Percentiles rank a stretch among this genome's conserved stretches.
Evolutionary conservation across 805 yeast genomes (phyloP).

Genomic region (Nakazawaea anatomiae): DNA sequence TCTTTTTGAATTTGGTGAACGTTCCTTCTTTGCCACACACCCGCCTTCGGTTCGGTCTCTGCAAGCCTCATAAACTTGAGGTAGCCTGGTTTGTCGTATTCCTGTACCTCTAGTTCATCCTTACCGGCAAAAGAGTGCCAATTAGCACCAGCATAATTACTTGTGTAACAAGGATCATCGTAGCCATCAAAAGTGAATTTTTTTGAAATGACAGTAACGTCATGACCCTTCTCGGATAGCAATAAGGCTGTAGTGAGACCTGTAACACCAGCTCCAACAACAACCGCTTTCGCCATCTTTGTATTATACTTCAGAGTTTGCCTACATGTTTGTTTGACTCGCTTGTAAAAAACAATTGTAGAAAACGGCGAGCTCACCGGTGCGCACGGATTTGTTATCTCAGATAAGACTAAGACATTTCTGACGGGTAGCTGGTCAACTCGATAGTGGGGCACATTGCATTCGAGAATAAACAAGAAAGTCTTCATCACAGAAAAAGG

Average conservation of each 20-base stretch:
- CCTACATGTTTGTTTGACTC: no score
- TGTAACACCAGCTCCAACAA: conserved; percentile 55
- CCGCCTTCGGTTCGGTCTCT: conserved; percentile 30
- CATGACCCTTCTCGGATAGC: conserved; percentile 31
- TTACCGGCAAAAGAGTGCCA: conserved; percentile 57
- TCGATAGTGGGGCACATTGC: no score
- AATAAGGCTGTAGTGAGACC: conserved; percentile 50
- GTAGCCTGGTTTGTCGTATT: conserved; percentile 46
- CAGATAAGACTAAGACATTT: no score
- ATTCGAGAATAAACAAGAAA: no score
- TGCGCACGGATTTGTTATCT: no score
- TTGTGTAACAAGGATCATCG: conserved; percentile 31
- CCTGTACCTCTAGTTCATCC: conserved; percentile 25
- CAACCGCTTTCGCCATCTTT: conserved; percentile 22
- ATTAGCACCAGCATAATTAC: conserved; percentile 71
- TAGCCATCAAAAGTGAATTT: conserved; percentile 29
- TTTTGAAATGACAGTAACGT: conserved; percentile 43
- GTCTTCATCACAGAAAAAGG: no score
- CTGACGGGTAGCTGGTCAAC: no score
- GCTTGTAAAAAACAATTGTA: no score
- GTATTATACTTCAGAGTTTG: no score
- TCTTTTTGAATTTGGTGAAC: conserved; percentile 15
- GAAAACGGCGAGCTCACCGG: no score
- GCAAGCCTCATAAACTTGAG: conserved; percentile 36
- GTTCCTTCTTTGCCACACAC: conserved; percentile 25